Base-by-base conservation (phyloP, 805 yeast species). In the Cyberlindnera euphorbiae region DNA sequence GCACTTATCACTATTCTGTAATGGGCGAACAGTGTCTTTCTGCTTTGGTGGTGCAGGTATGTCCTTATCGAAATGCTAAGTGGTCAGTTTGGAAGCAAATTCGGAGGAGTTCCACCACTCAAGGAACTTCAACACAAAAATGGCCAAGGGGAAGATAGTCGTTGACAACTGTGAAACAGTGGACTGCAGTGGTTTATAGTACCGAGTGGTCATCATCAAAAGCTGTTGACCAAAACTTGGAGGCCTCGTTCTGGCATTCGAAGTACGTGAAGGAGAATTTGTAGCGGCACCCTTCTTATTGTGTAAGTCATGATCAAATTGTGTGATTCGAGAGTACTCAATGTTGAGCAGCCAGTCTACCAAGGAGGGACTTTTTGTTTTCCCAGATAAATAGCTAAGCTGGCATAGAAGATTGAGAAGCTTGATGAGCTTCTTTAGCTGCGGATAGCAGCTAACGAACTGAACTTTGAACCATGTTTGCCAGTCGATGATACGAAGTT, bases 31-130 rank as follows among this genome's bases (percentile, higher is more conserved):
- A 4, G 34, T 22, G 10, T 23, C 33, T 9, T 17, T 7, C 22
- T 19, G 9, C 22, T 19, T 17, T 6, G 47, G 46, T 8, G 69
- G 52, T 4, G 67, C 66, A 3, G 80, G 79, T 12, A 77, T 59
- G 3, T 66, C 64, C 33, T 60, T 61, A 31, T 76, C 78, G 18
- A 75, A 38, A 3, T 32, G 13, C 18, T 44, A 42, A 38, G 71
- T 73, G 17, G 75, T 68, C 41, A 82, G 52, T 52, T 75, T 73
- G 4, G 72, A 59, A 4, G 85, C 77, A 52, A 86, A 73, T 41
- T 82, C 86, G 12, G 88, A 77, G 17, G 83, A 73, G 42, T 78
- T 77, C 94, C 95, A 89, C 96, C 97, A 89, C 58, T 89, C 97
- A 24, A 87, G 66, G 49, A 89, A 85, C 60, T 87, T 86, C 42